Base-by-base conservation (phyloP, 176 grass and related monocot genomes). In the Poa annua region DNA sequence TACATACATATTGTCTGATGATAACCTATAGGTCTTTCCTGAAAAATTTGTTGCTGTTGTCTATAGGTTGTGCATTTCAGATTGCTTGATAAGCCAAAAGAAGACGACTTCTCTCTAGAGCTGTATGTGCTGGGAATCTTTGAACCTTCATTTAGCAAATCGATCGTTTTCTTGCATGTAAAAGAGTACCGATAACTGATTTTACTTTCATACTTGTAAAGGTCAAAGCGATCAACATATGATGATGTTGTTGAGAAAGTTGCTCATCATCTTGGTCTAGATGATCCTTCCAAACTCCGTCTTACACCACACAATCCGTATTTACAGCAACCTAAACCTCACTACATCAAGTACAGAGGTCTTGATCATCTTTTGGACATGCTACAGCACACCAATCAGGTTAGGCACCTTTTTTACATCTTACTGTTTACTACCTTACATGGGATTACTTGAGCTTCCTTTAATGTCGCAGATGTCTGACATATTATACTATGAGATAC, bases 211-310 rank as follows among this genome's bases (percentile, higher is more conserved):
- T 54, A 35, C 25, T 57, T 72, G 24, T 80, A 54, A 82, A 94
- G 92, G 63, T 94, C 89, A 71, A 94, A 88, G 74, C 38, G 88
- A 32, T 90, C 65, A 24, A 94, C 92, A 7, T 94, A 94, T 81
- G 92, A 92, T 92, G 92, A 94, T 92, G 92, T 94, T 34, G 89
- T 90, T 32, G 89, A 94, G 61, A 94, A 87, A 80, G 83, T 92
- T 90, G 92, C 89, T 36, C 85, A 52, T 44, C 85, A 92, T 74
- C 87, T 94, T 84, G 76, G 83, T 75, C 55, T 94, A 24, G 82
- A 92, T 21, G 89, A 94, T 50, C 87, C 92, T 78, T 94, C 92
- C 16, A 94, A 94, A 89, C 82, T 94, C 66, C 92, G 92, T 7
- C 92, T 94, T 84, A 94, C 92, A 70, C 88, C 66, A 22, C 87